Evolutionary conservation across 2,329 filamentous ascomycete species (phyloP).

Genomic region (Chaetomiaceae sp.): DNA sequence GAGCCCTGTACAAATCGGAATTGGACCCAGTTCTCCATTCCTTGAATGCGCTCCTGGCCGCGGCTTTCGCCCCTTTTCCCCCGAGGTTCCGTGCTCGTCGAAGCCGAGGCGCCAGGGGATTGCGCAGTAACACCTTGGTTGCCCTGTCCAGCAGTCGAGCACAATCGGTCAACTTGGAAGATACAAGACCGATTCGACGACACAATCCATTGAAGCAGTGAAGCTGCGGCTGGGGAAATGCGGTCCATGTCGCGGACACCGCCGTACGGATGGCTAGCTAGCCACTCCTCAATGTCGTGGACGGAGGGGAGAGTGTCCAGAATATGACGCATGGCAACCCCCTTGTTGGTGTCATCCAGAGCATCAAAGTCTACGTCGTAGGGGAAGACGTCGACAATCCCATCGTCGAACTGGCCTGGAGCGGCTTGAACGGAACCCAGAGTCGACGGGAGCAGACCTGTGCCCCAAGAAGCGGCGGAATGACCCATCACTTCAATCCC

Average conservation of each 20-base stretch:
- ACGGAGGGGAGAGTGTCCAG: conserved; percentile 58
- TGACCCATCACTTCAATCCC: not conserved
- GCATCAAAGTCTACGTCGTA: conserved; percentile 56
- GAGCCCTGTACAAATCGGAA: conserved; percentile 85
- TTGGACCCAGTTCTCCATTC: conserved; percentile 64
- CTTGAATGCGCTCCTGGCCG: conserved; percentile 49
- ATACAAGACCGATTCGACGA: conserved; percentile 87
- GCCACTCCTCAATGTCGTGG: conserved; percentile 46
- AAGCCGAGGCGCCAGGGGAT: no score
- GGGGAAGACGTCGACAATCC: conserved; percentile 26
- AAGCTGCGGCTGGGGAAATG: conserved; percentile 59
- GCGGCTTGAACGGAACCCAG: no score
- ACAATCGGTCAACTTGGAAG: conserved; percentile 55
- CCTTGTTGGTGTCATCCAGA: conserved; percentile 40
- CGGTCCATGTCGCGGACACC: conserved; percentile 40
- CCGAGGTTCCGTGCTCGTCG: not conserved
- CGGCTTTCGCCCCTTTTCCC: conserved; percentile 25
- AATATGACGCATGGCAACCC: conserved; percentile 43
- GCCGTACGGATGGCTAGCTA: conserved; percentile 35
- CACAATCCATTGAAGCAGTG: conserved; percentile 77
- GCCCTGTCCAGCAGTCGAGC: not conserved
- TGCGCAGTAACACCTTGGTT: not conserved
- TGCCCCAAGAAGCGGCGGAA: not conserved
- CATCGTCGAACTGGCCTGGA: not conserved
- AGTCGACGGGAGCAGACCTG: not conserved